Base-by-base conservation (phyloP, 306 rosid genomes). In the Cucurbita pepo region DNA sequence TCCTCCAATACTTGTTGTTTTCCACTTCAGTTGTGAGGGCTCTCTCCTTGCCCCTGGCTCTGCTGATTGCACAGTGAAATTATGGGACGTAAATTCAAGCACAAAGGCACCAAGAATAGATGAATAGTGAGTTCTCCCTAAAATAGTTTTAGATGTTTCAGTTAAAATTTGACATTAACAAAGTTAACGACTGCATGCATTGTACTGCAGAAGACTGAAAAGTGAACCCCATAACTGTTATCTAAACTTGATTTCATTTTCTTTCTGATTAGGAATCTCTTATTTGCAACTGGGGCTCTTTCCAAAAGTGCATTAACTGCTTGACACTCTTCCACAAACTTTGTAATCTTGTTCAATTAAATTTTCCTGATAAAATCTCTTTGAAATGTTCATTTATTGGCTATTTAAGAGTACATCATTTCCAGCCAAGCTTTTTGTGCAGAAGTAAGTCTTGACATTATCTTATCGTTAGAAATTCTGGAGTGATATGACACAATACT, bases 31-130 rank as follows among this genome's bases (percentile, higher is more conserved):
- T 54, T 87, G 95, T 47, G 97, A 94, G 86, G 96, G 97, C 76
- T 86, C 99, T 69, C 77, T 94, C 56, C 89, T 94, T 73, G 99
- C 99, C 52, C 91, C 99, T 37, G 99, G 99, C 37, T 94, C 97
- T 30, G 97, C 97, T 50, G 99, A 94, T 85, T 86, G 88, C 85
- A 86, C 96, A 21, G 97, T 94, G n/a, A 94, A 91, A 77, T 75
- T 94, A 76, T 94, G 99, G 97, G 99, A 94, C 73, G 88, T 91
- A 63, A 86, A 85, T 75, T 60, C 92, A 38, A 94, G 96, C 85
- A 83, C 95, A 3, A 94, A 89, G 78, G 85, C 79, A 75, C 77
- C 91, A 30, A 88, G 82, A 76, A 70, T 79, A 18, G 99, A 94
- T 59, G 99, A 94, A 78, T 88, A 77, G 97, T 94, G 79, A 87